These are phyloP conservation scores for Kentomonas sorsogonicus DNA, from an alignment of 208 protist genomes.

Conservation along the genomic window DNA sequence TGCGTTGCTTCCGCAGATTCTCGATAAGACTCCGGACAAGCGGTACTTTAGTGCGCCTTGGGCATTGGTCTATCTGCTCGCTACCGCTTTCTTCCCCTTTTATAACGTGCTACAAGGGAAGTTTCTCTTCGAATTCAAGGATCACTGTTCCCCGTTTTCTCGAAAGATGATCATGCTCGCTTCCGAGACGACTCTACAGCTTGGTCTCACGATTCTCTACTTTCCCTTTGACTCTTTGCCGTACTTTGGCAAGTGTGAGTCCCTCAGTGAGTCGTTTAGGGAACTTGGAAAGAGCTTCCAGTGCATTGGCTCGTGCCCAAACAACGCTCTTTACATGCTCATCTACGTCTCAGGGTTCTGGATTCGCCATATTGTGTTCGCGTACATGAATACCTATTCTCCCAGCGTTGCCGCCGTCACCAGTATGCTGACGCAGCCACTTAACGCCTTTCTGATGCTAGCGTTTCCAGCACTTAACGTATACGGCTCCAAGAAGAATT, in stretches of 20 bases:
- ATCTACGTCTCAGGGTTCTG: slow-evolving; percentile 36
- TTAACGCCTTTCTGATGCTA: slow-evolving; percentile 35
- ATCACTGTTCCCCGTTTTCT: slow-evolving; percentile 18
- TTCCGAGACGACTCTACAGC: slow-evolving; percentile 22
- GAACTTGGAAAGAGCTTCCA: slow-evolving; percentile 21
- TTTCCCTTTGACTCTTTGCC: slow-evolving; percentile 39
- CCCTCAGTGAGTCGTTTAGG: slow-evolving; percentile 30
- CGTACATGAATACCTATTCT: slow-evolving; percentile 37
- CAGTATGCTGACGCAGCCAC: slow-evolving; percentile 30
- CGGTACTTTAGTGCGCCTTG: slow-evolving; percentile 32
- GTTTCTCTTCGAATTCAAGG: slow-evolving; percentile 30
- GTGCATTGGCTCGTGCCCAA: slow-evolving; percentile 19
- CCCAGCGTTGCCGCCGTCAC: slow-evolving; percentile 28
- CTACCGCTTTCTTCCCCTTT: slow-evolving; percentile 24
- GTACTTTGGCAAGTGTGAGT: slow-evolving; percentile 27
- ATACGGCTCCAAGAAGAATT: slow-evolving; percentile 22
- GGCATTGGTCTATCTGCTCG: slow-evolving; percentile 28
- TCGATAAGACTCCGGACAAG: slow-evolving; percentile 14
- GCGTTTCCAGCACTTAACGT: slow-evolving; percentile 37
- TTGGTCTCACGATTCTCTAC: slow-evolving; percentile 24
- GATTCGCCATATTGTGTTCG: slow-evolving; percentile 38
- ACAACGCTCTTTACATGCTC: slow-evolving; percentile 31
- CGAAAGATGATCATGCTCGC: slow-evolving; percentile 34
- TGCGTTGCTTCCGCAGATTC: slow-evolving; percentile 25
- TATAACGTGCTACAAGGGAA: slow-evolving; percentile 43